A percentile compares a stretch with the other conserved stretches of the same genome.
Evolutionary conservation across 2,329 filamentous ascomycete genomes (phyloP).

Genomic region (Ophiocordyceps australis): DNA sequence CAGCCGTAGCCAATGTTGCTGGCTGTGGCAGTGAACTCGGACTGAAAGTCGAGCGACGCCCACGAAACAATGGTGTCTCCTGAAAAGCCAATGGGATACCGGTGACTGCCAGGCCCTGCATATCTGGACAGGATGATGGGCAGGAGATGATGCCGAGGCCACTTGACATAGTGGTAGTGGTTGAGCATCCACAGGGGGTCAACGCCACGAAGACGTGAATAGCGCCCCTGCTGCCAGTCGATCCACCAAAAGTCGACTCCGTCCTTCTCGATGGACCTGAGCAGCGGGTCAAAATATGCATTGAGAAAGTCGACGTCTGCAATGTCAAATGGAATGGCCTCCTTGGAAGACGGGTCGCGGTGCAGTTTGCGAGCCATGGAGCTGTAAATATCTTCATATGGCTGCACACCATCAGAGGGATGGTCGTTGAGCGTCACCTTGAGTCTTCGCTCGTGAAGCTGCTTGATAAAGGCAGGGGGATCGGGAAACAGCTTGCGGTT

Average conservation of each 20-base stretch:
- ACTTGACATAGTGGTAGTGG: conserved; percentile 34
- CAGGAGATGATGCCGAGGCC: conserved; percentile 7
- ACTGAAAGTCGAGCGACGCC: conserved; percentile 43
- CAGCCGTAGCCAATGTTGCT: conserved; percentile 51
- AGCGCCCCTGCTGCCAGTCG: conserved; percentile 46
- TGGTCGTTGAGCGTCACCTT: conserved; percentile 43
- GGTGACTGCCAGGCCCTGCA: conserved; percentile 42
- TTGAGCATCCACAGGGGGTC: conserved; percentile 49
- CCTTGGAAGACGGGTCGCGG: conserved; percentile 27
- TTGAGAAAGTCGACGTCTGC: conserved; percentile 33
- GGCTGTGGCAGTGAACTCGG: conserved; percentile 47
- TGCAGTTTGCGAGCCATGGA: conserved; percentile 32
- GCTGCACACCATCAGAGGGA: conserved; percentile 37
- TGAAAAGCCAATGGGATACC: conserved; percentile 47
- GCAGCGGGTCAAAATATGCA: conserved; percentile 38
- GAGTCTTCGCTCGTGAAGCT: conserved; percentile 31
- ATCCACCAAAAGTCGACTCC: conserved; percentile 50
- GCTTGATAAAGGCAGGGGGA: conserved; percentile 28
- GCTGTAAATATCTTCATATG: conserved; percentile 36
- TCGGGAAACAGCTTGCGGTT: conserved; percentile 28
- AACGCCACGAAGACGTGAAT: conserved; percentile 34
- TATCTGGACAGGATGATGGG: conserved; percentile 42
- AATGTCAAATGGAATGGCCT: conserved; percentile 36
- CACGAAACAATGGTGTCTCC: conserved; percentile 42
- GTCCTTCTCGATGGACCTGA: conserved; percentile 32